Percentiles rank a stretch among this genome's conserved stretches.
These are phyloP conservation scores for Lachancea quebecensis DNA, from an alignment of 805 yeast genomes.

Conservation along the genomic window DNA sequence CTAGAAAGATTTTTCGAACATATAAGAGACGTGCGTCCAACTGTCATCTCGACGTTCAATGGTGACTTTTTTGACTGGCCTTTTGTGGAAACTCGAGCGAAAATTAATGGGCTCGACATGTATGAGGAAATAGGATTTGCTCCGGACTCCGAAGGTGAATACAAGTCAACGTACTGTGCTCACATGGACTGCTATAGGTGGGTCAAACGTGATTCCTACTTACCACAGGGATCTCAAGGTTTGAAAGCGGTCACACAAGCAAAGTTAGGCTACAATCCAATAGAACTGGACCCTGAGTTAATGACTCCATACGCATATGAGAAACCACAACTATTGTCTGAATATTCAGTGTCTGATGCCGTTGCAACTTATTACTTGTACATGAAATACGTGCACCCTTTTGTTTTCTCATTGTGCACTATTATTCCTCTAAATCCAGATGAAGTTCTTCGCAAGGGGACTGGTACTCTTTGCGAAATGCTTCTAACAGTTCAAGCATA, in stretches of 20 bases:
- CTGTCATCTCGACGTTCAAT: slow-evolving; percentile 95
- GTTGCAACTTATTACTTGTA: slow-evolving; percentile 95
- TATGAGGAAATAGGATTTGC: slow-evolving; percentile 91
- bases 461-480: slow-evolving; percentile 99
- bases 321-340: slow-evolving; percentile 85
- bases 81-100: slow-evolving; percentile 82
- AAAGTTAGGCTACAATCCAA: slow-evolving; percentile 91
- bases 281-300: slow-evolving; percentile 92
- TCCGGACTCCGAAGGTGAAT: slow-evolving; percentile 82
- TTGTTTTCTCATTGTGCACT: slow-evolving; percentile 89
- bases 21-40: slow-evolving; percentile 78
- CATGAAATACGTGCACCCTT: slow-evolving; percentile 95
- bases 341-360: slow-evolving; percentile 98
- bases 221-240: slow-evolving; percentile 99
- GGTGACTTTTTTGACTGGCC: slow-evolving; percentile 99
- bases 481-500: slow-evolving; percentile 94
- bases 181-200: slow-evolving; percentile 98
- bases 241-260: slow-evolving; percentile 95
- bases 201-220: slow-evolving; percentile 96
- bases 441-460: slow-evolving; percentile 92
- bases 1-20: slow-evolving; percentile 81
- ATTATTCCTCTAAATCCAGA: slow-evolving; percentile 96
- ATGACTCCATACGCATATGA: slow-evolving; percentile 98
- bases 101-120: slow-evolving; percentile 80
- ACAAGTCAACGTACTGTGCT: slow-evolving; percentile 83